Evolutionary conservation across 257 asterid species (phyloP), one percentile per base, ranked within the genome.

Genomic region (Solanum ossicruentum): DNA sequence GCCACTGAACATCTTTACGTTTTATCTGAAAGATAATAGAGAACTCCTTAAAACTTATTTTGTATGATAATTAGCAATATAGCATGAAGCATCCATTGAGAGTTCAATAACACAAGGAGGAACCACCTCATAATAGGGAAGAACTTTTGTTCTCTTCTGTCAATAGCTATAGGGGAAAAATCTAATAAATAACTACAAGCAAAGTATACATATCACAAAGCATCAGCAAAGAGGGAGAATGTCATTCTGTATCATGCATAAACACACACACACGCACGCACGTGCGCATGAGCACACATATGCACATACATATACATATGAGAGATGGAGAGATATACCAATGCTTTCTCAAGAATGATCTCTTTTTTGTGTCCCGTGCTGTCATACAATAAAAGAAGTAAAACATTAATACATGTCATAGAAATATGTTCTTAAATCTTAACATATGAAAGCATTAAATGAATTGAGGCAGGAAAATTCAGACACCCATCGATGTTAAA

Each of bases 351-450:
- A 66, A 96, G 97, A 84, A 90, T 84, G 71, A 90, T 91, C 92
- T 96, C 99, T 89, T 93, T 93, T 90, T 92, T 95, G 92, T 87
- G 87, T 77, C 99, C 98, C 32, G 97, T 93, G 94, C 99, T 96
- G 98, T 95, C 66, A n/a, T 21, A 70, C 58, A 84, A 51, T 28
- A 65, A 66, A 43, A 43, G 85, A 86, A 43, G 36, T 49, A 83
- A 43, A 28, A 41, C 84, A 73, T 85, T 7, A 85, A 78, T 80
- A 87, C 6, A 72, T 83, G 81, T 69, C 71, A 65, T 36, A 20
- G 18, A 78, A 51, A 77, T 9, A 49, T 51, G 63, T 51, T 23
- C 56, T 77, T 16, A 36, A 36, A 36, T 36, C 6, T 36, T 36
- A 36, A 23, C 63, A 51, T 4, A 51, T 1, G 10, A 3, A 77